Conservation (phyloP, 176 grass and related monocot species). For the Leersia perrieri region DNA sequence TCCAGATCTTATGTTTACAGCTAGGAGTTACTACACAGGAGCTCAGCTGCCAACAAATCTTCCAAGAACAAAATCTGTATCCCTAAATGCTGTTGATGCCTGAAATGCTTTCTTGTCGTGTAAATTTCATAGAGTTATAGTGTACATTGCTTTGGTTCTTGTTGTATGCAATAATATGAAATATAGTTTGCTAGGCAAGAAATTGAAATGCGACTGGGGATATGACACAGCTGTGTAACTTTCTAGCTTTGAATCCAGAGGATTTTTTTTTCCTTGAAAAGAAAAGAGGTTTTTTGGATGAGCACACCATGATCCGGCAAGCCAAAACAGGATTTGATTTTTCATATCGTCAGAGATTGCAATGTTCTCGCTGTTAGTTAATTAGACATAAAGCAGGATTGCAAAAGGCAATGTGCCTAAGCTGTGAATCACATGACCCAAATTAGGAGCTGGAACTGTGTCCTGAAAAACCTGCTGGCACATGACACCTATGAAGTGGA, state of each 20-base stretch:
- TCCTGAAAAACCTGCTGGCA: background rate
- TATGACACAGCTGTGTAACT: slow-evolving; percentile 40
- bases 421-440: slow-evolving; percentile 31
- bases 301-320: background rate
- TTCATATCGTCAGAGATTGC: slow-evolving; percentile 2
- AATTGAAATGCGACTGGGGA: slow-evolving; percentile 20
- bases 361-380: background rate
- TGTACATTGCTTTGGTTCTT: slow-evolving; percentile 51
- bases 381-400: slow-evolving; percentile 20
- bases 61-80: slow-evolving; percentile 47
- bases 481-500: slow-evolving; percentile 19
- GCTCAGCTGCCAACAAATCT: slow-evolving; percentile 46
- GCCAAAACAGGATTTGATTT: background rate
- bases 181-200: slow-evolving; percentile 25
- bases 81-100: slow-evolving; percentile 37
- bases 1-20: slow-evolving; percentile 36
- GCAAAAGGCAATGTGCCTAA: slow-evolving; percentile 15
- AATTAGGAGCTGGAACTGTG: slow-evolving; percentile 21
- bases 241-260: slow-evolving; percentile 26
- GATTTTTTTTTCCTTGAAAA: background rate
- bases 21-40: slow-evolving; percentile 38
- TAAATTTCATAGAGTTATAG: slow-evolving; percentile 31
- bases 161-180: slow-evolving; percentile 36
- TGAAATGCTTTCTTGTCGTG: slow-evolving; percentile 34
- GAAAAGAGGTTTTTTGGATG: background rate